Evolutionary conservation across 306 rosid genomes (phyloP).

Genomic region (Dryas alaskensis): DNA sequence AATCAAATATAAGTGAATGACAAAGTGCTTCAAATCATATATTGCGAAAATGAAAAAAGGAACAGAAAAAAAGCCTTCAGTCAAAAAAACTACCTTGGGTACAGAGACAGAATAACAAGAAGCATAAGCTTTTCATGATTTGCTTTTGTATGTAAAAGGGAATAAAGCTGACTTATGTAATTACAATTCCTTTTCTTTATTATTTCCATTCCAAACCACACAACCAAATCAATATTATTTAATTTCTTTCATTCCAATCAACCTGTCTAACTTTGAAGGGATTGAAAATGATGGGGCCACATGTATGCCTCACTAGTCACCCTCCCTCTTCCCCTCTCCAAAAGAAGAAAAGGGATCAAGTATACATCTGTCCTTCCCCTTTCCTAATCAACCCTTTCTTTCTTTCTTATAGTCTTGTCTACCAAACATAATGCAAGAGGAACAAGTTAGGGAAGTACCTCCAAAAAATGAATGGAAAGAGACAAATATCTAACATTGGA

Average conservation of each 20-base stretch:
- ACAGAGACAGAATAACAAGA: not conserved
- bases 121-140: not conserved
- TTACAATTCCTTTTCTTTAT: too few relatives aligned
- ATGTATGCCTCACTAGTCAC: too few relatives aligned
- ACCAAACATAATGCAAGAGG: not conserved
- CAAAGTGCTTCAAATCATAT: too few relatives aligned
- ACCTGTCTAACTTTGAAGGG: too few relatives aligned
- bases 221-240: not conserved
- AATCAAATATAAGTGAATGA: not conserved
- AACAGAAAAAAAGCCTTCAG: not conserved
- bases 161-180: too few relatives aligned
- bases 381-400: not conserved
- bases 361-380: not conserved
- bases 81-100: not conserved
- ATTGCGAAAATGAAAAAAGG: not conserved
- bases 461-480: not conserved
- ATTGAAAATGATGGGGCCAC: too few relatives aligned
- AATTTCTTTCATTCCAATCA: too few relatives aligned
- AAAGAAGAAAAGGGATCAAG: not conserved
- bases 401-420: not conserved
- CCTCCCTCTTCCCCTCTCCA: not conserved
- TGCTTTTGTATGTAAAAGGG: too few relatives aligned
- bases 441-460: not conserved
- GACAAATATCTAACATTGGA: not conserved
- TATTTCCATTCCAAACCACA: not conserved